Base-by-base conservation (phyloP, 2,329 filamentous ascomycete species). In the Emergomyces pasteurianus region DNA sequence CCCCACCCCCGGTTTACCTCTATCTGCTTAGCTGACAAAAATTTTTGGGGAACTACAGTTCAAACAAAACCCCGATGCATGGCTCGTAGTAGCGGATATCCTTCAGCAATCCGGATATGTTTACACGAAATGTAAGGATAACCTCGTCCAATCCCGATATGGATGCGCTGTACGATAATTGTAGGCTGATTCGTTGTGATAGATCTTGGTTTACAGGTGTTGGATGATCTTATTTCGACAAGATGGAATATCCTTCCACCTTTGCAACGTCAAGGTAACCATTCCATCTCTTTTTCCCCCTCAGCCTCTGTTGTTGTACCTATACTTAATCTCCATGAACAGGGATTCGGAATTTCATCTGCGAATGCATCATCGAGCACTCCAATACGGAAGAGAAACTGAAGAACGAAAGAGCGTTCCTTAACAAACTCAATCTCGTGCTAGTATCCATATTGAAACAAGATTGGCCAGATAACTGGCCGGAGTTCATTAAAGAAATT, bases 391-490 rank as follows among this genome's bases (percentile, higher is more conserved):
- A 97, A 75, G 92, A 97, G 72, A 87, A 86, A 66, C 81, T 96
- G 67, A 88, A 87, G 74, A 80, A 83, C 68, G 88, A 97, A 77
- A 88, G 89, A 72, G 92, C 92, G 40, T 85, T 99, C 63, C 81
- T 99, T 72, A 97, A 97, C 83, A 99, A 99, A 81, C 86, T 99
- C 64, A 99, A 99, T 72, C 84, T 99, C 69, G 92, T 97, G 62
- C 87, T 99, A 65, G 90, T 99, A 68, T 96, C 92, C 61, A 92
- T 99, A 65, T 81, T 99, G 72, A 99, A 99, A 82, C 94, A 99
- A 78, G 94, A 99, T 77, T 99, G 94, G 94, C 94, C 94, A 61
- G 92, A 97, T 78, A 95, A 99, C 81, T 99, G 95, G 94, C 94
- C 95, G 12, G 96, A 91, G 23, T 99, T 99, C 77, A 97, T 99